Percentiles rank a stretch among this genome's conserved stretches.
Evolutionary conservation across 495 filamentous ascomycete species (phyloP).

Genomic region (Amniculicola lignicola): DNA sequence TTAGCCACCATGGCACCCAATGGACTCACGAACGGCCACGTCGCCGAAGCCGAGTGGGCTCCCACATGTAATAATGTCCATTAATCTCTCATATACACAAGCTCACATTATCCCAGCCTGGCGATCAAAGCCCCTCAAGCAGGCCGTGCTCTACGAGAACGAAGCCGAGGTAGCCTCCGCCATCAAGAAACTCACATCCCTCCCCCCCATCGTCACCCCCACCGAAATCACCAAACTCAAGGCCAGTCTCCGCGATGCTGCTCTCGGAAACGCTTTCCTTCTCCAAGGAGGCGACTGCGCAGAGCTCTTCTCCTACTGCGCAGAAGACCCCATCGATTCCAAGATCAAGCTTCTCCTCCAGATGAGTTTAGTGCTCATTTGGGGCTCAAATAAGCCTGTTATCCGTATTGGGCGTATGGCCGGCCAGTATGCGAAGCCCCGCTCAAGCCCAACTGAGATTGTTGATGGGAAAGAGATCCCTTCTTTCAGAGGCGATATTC

Average conservation of each 20-base stretch:
- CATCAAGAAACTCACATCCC: slow-evolving; percentile 64
- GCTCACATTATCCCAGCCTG: slow-evolving; percentile 57
- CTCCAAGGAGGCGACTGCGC: slow-evolving; percentile 97
- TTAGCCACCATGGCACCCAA: too few relatives aligned
- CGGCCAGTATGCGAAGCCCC: slow-evolving; percentile 93
- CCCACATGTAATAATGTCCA: slow-evolving; percentile 29
- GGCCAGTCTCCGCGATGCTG: slow-evolving; percentile 73
- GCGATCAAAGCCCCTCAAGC: slow-evolving; percentile 87
- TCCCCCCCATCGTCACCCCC: slow-evolving; percentile 89
- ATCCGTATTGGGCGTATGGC: slow-evolving; percentile 95
- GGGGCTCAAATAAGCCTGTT: slow-evolving; percentile 85
- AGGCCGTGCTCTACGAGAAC: slow-evolving; percentile 80
- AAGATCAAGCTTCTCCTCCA: slow-evolving; percentile 96
- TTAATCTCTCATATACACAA: background rate
- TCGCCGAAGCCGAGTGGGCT: slow-evolving; percentile 17
- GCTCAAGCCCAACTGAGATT: slow-evolving; percentile 81
- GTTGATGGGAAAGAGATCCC: slow-evolving; percentile 77
- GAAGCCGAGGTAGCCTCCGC: slow-evolving; percentile 59
- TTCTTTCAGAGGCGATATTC: slow-evolving; percentile 89
- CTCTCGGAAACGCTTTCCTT: slow-evolving; percentile 87
- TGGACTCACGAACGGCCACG: too few relatives aligned
- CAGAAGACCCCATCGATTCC: slow-evolving; percentile 77
- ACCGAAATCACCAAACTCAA: slow-evolving; percentile 78
- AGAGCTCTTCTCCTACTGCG: slow-evolving; percentile 95
- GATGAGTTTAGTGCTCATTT: slow-evolving; percentile 91